Conservation (phyloP, 2,329 filamentous ascomycete species). For the Trichoderma gracile region DNA sequence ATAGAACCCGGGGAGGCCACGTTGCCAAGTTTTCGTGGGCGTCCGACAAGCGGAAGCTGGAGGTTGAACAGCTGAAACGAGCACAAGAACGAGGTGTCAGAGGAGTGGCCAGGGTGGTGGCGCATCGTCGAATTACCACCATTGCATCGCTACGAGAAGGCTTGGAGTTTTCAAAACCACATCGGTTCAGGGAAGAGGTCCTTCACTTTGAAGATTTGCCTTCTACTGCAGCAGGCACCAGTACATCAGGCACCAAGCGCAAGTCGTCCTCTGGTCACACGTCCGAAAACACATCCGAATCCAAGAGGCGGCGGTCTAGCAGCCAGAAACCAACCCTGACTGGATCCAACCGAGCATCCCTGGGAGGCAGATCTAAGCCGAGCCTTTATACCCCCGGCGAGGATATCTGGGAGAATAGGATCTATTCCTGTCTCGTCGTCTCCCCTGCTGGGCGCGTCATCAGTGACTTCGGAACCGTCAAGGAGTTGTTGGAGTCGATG, state of each 20-base stretch:
- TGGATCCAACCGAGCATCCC: too few species aligned
- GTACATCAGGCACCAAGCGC: background rate
- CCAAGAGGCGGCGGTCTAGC: background rate
- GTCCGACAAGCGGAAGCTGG: slow-evolving; percentile 17
- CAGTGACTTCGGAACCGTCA: slow-evolving; percentile 16
- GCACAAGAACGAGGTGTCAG: slow-evolving; percentile 26
- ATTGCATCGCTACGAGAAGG: background rate
- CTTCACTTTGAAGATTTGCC: background rate
- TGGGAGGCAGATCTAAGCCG: background rate
- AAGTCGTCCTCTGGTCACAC: background rate
- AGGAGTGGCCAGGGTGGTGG: slow-evolving; percentile 27
- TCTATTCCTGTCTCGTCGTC: slow-evolving; percentile 23
- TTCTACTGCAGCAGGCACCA: background rate
- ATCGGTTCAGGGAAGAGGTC: background rate
- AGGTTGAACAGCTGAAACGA: slow-evolving; percentile 28
- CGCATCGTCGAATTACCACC: background rate
- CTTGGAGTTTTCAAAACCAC: background rate
- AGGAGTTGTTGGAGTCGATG: slow-evolving; percentile 21
- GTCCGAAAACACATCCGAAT: background rate
- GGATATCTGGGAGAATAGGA: slow-evolving; percentile 27
- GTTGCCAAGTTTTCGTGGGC: slow-evolving; percentile 30
- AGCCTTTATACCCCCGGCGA: slow-evolving; percentile 24
- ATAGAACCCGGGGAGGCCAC: background rate
- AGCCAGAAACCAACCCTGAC: background rate
- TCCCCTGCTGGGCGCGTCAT: slow-evolving; percentile 25